Percentiles rank a stretch among this genome's conserved stretches.
Evolutionary conservation across 495 filamentous ascomycete species (phyloP).

Genomic region (Penicillium nucicola): DNA sequence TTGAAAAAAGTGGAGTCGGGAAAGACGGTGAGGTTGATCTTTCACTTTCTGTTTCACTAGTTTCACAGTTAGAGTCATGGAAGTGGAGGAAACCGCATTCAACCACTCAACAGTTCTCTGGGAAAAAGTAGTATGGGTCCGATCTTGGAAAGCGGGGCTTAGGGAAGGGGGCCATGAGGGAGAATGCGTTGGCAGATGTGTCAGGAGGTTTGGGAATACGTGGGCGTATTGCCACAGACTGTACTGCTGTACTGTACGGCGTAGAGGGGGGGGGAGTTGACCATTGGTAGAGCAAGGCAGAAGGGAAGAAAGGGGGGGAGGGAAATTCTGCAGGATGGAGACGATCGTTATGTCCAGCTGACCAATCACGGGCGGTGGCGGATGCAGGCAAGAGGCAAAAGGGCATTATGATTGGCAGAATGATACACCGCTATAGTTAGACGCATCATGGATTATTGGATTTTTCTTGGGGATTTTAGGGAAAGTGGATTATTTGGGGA

Average conservation of each 20-base stretch:
- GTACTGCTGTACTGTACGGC: no score
- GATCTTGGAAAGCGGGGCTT: constrained; percentile 5
- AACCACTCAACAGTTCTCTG: not conserved
- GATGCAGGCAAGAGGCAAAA: not conserved
- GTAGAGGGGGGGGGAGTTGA: no score
- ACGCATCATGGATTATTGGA: not conserved
- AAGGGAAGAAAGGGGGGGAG: not conserved
- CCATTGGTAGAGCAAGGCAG: no score
- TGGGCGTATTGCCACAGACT: constrained; percentile 6
- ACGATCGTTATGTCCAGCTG: not conserved
- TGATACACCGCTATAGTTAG: not conserved
- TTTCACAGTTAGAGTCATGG: no score
- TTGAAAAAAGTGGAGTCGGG: no score
- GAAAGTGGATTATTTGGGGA: not conserved
- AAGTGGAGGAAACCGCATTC: not conserved
- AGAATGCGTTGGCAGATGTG: constrained; percentile 6
- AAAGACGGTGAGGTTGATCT: no score
- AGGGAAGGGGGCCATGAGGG: not conserved
- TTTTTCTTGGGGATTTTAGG: not conserved
- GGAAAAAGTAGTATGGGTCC: not conserved
- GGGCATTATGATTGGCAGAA: not conserved
- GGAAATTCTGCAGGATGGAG: constrained; percentile 1
- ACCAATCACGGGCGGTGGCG: constrained; percentile 7
- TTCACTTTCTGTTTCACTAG: no score
- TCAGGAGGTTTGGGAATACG: constrained; percentile 9